phyloP scores from a whole-genome alignment of 176 grass and related monocot genomes.

The Aegilops umbellulata region DNA sequence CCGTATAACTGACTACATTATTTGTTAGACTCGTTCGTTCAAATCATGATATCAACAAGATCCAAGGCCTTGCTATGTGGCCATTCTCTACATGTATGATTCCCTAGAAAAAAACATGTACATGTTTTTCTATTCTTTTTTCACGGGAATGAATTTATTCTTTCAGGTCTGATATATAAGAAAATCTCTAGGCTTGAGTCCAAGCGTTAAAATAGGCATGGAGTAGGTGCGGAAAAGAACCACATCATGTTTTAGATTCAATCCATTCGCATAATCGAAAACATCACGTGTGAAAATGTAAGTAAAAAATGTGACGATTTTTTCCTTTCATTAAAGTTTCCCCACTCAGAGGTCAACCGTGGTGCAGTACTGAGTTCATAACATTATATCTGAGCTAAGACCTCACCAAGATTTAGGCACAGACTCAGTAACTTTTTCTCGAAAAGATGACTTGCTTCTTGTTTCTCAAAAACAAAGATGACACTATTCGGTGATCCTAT shows the following conservation, averaged over 20 bases:
- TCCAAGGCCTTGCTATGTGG: neutral
- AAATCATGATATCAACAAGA: constrained; percentile 1
- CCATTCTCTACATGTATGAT: neutral
- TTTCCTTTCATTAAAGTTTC: no score
- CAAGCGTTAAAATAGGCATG: neutral
- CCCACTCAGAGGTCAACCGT: no score
- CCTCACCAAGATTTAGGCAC: no score
- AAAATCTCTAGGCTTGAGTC: neutral
- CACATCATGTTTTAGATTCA: no score
- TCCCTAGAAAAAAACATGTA: no score
- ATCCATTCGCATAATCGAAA: no score
- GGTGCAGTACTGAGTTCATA: neutral
- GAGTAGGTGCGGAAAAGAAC: no score
- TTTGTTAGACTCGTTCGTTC: neutral
- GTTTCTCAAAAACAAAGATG: no score
- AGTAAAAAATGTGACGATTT: neutral
- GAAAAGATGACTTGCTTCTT: no score
- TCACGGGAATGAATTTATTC: neutral
- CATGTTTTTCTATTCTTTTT: no score
- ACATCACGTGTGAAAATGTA: neutral
- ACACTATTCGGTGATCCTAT: no score
- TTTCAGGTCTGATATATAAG: neutral
- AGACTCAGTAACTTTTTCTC: no score
- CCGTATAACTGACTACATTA: constrained; percentile 2
- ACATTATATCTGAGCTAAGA: neutral